A percentile compares a stretch with the other conserved stretches of the same genome.
phyloP scores from a whole-genome alignment of 768 basidiomycete species.

The Dentipellis fragilis region DNA sequence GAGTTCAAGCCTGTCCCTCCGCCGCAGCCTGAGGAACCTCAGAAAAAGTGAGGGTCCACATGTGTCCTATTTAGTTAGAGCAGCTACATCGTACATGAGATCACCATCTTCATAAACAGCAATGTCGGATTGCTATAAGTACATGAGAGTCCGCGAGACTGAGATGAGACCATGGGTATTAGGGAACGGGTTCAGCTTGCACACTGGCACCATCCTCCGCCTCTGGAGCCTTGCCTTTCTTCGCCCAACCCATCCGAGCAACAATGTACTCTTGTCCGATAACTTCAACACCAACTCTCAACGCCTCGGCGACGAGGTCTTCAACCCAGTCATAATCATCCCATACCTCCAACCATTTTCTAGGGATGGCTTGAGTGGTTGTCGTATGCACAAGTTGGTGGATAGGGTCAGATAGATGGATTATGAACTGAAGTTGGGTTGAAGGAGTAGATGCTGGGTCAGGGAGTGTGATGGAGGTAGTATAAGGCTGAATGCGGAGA shows the following conservation, averaged over 20 bases:
- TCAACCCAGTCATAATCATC: slow-evolving; percentile 96
- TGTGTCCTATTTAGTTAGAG: slow-evolving; percentile 3
- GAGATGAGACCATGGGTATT: background rate
- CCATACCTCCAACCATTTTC: slow-evolving; percentile 83
- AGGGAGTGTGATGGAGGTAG: slow-evolving; percentile 42
- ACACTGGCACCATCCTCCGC: slow-evolving; percentile 6
- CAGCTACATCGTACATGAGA: background rate
- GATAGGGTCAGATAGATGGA: slow-evolving; percentile 63
- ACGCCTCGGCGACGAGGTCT: slow-evolving; percentile 79
- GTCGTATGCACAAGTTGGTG: slow-evolving; percentile 73
- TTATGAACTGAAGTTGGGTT: slow-evolving; percentile 49
- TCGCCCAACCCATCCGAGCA: slow-evolving; percentile 75
- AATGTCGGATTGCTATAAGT: background rate
- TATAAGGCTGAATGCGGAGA: slow-evolving; percentile 86
- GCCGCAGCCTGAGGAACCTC: slow-evolving; percentile 60
- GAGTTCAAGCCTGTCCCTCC: slow-evolving; percentile 70
- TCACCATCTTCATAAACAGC: background rate
- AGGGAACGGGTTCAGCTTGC: slow-evolving; percentile 6
- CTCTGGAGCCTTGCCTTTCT: slow-evolving; percentile 18
- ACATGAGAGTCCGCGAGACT: background rate
- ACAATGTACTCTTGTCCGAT: slow-evolving; percentile 89
- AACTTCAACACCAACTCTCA: slow-evolving; percentile 80
- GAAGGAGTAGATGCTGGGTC: slow-evolving; percentile 16
- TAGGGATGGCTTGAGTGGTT: slow-evolving; percentile 74
- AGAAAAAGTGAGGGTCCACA: slow-evolving; percentile 54